Evolutionary conservation across 192 early-diverging fungal genomes (phyloP).

Genomic region (Podila epigama): DNA sequence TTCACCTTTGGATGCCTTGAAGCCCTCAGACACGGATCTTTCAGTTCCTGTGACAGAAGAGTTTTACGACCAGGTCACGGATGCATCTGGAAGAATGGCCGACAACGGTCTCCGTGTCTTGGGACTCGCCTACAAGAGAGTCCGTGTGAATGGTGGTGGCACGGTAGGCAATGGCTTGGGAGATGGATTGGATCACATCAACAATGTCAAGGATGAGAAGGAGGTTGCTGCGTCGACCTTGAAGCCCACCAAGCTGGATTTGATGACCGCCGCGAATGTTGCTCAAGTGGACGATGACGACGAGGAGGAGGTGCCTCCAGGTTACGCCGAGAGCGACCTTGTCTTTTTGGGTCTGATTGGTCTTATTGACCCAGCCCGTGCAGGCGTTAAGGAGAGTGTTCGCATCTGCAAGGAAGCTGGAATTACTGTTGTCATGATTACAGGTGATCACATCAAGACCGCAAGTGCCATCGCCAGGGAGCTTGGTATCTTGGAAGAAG

Average conservation of each 20-base stretch:
- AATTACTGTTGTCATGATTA: slow-evolving; percentile 96
- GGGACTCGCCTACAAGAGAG: slow-evolving; percentile 78
- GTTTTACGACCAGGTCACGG: slow-evolving; percentile 55
- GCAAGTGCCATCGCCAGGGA: slow-evolving; percentile 90
- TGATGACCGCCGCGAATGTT: slow-evolving; percentile 48
- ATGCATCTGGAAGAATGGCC: slow-evolving; percentile 52
- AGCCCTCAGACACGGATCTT: slow-evolving; percentile 44
- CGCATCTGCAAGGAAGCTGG: slow-evolving; percentile 85
- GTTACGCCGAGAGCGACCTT: slow-evolving; percentile 69
- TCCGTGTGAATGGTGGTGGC: slow-evolving; percentile 42
- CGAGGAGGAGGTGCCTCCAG: slow-evolving; percentile 45
- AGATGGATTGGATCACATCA: slow-evolving; percentile 48
- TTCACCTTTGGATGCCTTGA: slow-evolving; percentile 38
- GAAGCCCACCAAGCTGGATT: slow-evolving; percentile 22
- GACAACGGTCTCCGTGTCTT: slow-evolving; percentile 86
- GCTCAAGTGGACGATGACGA: slow-evolving; percentile 44
- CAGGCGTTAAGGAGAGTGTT: slow-evolving; percentile 82
- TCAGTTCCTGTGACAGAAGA: slow-evolving; percentile 57
- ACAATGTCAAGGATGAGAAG: slow-evolving; percentile 59
- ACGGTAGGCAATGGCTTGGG: neutral
- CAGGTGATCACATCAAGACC: slow-evolving; percentile 93
- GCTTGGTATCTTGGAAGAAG: slow-evolving; percentile 72
- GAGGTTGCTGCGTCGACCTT: slow-evolving; percentile 46
- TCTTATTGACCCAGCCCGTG: slow-evolving; percentile 89
- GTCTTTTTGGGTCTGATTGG: slow-evolving; percentile 91